Evolutionary conservation across 768 basidiomycete genomes (phyloP), one percentile per base, ranked within the genome.

Genomic region (Russula compacta): DNA sequence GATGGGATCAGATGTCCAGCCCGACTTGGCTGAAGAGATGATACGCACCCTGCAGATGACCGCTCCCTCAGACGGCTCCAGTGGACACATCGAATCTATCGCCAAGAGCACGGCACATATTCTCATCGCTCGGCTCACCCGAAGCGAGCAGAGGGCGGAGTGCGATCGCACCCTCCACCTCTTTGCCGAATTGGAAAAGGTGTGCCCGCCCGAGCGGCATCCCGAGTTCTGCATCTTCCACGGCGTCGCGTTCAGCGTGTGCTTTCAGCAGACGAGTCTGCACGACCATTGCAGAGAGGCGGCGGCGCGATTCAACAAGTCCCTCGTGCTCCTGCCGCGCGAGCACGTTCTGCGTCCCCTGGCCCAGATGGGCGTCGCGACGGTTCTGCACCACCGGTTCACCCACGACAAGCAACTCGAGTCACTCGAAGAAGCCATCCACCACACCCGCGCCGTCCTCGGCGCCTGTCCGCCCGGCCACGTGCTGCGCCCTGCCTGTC

Each of bases 191-290:
- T 14, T 53, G 4, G 59, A 60, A 44, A 39, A 14, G 19, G 36
- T 33, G 17, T 54, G 35, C n/a, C 43, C 24, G 2, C n/a, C 43
- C 6, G 51, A 60, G 11, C 46, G 38, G 6, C 42, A 4, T 39
- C 59, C 59, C 2, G 52, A 60, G 24, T 33, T 60, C 52, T 48
- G 32, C 29, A 10, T 48, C 44, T 0, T 10, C n/a, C 38, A 49
- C 4, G 59, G 59, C 7, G 11, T 40, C 9, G 52, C 46, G 6
- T 48, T 48, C 36, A 49, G 7, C 36, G 8, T 11, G 29, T 46
- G 38, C 32, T 60, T 60, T 53, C 53, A 60, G 15, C 59, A 40
- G 39, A 54, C 59, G 38, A 60, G 47, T 24, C 32, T 42, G 19
- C 21, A 49, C 36, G 59, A 54, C 4, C 32, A 60, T 32, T 48